Percentiles rank a stretch among this genome's conserved stretches.
These are phyloP conservation scores for Plasmopara muralis DNA, from an alignment of 352 stramenopile genomes.

Conservation along the genomic window DNA sequence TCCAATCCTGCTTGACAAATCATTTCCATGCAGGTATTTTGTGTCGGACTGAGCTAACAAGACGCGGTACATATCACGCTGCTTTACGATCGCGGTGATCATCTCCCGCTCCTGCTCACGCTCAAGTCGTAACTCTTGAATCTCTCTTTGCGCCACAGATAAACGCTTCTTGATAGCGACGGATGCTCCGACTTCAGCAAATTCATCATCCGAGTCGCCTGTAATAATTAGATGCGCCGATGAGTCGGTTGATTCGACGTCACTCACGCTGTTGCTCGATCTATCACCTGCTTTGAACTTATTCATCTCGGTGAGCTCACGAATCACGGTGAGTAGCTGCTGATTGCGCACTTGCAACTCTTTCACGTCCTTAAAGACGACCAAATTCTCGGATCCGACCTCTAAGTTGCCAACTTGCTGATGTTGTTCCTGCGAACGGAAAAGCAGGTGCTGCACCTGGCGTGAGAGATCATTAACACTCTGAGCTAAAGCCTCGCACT, in stretches of 20 bases:
- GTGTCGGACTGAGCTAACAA: conserved; percentile 87
- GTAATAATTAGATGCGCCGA: conserved; percentile 45
- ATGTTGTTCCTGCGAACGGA: conserved; percentile 58
- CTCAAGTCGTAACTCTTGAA: conserved; percentile 68
- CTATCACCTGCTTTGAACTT: conserved; percentile 19
- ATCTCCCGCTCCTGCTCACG: conserved; percentile 82
- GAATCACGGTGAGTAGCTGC: conserved; percentile 77
- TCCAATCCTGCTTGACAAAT: conserved; percentile 2
- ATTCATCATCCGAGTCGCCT: conserved; percentile 61
- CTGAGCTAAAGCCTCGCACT: conserved; percentile 67
- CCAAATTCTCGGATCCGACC: conserved; percentile 62
- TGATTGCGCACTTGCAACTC: conserved; percentile 91
- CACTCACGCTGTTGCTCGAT: conserved; percentile 7
- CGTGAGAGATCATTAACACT: conserved; percentile 87
- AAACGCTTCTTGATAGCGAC: conserved; percentile 47
- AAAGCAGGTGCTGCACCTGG: conserved; percentile 88
- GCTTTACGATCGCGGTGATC: conserved; percentile 91
- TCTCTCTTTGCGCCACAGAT: conserved; percentile 56
- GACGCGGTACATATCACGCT: conserved; percentile 94
- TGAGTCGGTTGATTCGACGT: conserved; percentile 15
- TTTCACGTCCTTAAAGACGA: conserved; percentile 82
- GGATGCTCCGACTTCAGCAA: conserved; percentile 25
- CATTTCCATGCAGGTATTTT: conserved; percentile 36
- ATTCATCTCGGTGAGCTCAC: conserved; percentile 59
- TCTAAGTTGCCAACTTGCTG: conserved; percentile 17